Evolutionary conservation across 306 rosid genomes (phyloP).

Genomic region (Geum urbanum): DNA sequence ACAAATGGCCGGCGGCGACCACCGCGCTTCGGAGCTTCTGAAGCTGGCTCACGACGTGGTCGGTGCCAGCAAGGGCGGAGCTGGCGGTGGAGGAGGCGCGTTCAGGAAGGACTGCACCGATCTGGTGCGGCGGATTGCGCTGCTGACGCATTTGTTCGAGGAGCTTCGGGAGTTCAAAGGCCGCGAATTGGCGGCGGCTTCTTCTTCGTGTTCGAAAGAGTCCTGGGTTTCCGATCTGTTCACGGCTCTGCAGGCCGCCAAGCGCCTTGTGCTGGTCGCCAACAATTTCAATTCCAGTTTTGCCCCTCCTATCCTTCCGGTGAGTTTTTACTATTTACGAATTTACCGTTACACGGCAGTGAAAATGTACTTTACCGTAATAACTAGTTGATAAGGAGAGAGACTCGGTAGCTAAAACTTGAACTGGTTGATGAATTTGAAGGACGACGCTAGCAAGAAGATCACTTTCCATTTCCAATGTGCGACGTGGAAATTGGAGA

Average conservation of each 20-base stretch:
- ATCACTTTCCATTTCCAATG: conserved; percentile 70
- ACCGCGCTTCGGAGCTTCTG: conserved; percentile 42
- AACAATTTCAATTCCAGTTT: conserved; percentile 41
- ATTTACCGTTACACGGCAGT: too few relatives aligned
- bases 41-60: conserved; percentile 50
- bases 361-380: not conserved
- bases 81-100: conserved; percentile 22
- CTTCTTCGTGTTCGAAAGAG: conserved; percentile 24
- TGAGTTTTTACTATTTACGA: not conserved
- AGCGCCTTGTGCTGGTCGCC: conserved; percentile 56
- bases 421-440: conserved; percentile 47
- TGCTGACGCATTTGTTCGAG: conserved; percentile 73
- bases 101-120: conserved; percentile 85
- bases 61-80: conserved; percentile 12
- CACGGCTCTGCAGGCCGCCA: conserved; percentile 62
- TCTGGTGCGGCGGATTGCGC: conserved; percentile 91
- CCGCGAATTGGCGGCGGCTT: conserved; percentile 15
- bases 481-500: conserved; percentile 88
- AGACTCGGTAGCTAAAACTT: not conserved
- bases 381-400: not conserved
- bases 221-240: conserved; percentile 65
- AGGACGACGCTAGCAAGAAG: conserved; percentile 73
- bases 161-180: conserved; percentile 62
- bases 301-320: conserved; percentile 35
- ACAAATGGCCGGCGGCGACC: conserved; percentile 60